These are phyloP conservation scores for Luzula sylvatica DNA, from an alignment of 176 grass and related monocot species.

Conservation along the genomic window DNA sequence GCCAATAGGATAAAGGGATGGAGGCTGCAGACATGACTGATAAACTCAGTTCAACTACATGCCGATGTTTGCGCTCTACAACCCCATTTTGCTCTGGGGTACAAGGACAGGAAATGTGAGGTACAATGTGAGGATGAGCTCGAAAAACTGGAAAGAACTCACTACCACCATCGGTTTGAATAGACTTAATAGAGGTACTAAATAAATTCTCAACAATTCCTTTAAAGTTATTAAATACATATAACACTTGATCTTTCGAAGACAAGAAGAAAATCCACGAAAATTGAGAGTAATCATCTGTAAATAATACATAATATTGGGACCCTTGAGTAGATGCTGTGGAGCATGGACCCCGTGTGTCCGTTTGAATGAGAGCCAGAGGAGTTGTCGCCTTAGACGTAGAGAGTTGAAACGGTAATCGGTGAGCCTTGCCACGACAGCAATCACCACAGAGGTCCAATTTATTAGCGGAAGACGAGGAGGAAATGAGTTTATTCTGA, in stretches of 20 bases:
- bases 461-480: neutral
- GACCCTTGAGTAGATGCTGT: neutral
- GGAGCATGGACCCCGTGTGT: neutral
- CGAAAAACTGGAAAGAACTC: neutral
- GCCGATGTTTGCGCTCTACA: neutral
- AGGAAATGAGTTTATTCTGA: neutral
- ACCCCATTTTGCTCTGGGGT: neutral
- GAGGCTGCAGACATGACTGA: neutral
- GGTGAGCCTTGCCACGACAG: neutral
- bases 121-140: neutral
- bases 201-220: neutral
- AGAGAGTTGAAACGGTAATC: neutral
- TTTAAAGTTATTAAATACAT: neutral
- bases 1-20: neutral
- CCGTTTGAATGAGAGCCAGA: neutral
- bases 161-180: neutral
- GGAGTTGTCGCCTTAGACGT: neutral
- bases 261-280: neutral
- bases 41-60: neutral
- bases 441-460: neutral
- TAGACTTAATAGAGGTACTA: neutral
- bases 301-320: conserved; percentile 4
- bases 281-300: neutral
- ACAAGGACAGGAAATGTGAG: neutral
- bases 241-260: neutral